Base-by-base conservation (phyloP, 805 yeast species). In the Lipomyces japonicus region DNA sequence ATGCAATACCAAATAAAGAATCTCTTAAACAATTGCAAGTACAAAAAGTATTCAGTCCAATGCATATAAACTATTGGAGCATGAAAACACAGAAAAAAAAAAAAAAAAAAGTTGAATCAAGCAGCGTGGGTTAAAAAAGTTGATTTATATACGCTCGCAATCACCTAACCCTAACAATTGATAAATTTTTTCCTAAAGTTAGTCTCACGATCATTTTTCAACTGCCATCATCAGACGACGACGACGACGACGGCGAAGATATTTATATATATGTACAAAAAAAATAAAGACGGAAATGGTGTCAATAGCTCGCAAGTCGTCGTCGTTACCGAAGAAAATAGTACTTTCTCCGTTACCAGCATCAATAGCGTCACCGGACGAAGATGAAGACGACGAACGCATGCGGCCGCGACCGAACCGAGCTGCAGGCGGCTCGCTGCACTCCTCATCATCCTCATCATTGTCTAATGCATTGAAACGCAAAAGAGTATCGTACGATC, bases 221-320 rank as follows among this genome's bases (percentile, higher is more conserved):
- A 12, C 34, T 30, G n/a, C 34, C 12, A 36, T 18, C 39, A 10
- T 19, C 26, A 14, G 26, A 39, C n/a, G 34, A 39, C 19, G 37
- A 39, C 19, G 31, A 39, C 39, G 14, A 7, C 7, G 23, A 35
- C 23, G 12, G 10, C 7, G 31, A 7, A 34, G n/a, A 7, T 14
- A 14, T 14, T 34, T 14, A 12, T 14, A 6, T 14, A 34, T 6
- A 6, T 7, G 37, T 34, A 7, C 6, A 34, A 14, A 14, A 34
- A n/a, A 6, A 6, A 19, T 6, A 34, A 6, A 6, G 21, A 34
- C 18, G 9, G 38, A 28, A 42, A 43, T 41, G 52, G 48, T 41
- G 18, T 40, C 50, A 6, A 32, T 35, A 26, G 25, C 31, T 10
- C 50, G 43, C 36, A 43, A 39, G n/a, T 35, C 44, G 28, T 31